Base-by-base conservation (phyloP, 345 rosid species). In the Arabidopsis arenosa region DNA sequence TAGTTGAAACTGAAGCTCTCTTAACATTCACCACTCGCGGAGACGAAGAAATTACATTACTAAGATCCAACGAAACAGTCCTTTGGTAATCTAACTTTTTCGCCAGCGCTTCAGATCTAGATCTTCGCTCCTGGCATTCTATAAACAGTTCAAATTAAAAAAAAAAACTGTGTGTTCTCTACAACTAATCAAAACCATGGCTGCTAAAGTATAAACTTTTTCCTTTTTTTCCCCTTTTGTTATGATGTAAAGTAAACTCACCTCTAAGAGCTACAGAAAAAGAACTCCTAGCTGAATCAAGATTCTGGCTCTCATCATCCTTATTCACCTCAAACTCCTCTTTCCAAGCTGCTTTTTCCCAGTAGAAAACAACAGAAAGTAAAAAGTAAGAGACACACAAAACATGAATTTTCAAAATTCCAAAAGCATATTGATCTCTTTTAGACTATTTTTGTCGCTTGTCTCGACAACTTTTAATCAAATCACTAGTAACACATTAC, bases 181-280 rank as follows among this genome's bases (percentile, higher is more conserved):
- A 3, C 32, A 3, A 28, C 4, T 28, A 28, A 28, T 28, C 32
- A 28, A 28, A 28, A 28, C 37, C 7, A 59, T n/a, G 3, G 2
- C 21, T 43, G 1, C 63, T 36, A 74, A 62, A 69, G 40, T 44
- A 26, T 1, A 49, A 57, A 49, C 14, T 7, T 40, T 9, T 37
- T 7, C 5, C 10, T 4, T 37, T 28, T 30, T 39, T 26, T 21
- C 18, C 15, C 7, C 21, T 45, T 47, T 15, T 47, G 48, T 44
- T 15, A 44, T 54, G 18, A 48, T 30, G 53, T 37, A 63, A 39
- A 2, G 18, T 44, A 47, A 17, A 56, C 23, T 57, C 13, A 92
- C 99, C 99, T 92, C 87, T 86, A 71, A 90, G 85, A 69, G 97
- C 93, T 52, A 86, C 80, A 81, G 97, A 90, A 76, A 92, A 92